Base-by-base conservation (phyloP, 2,329 filamentous ascomycete genomes). In the Drechslerella dactyloides region DNA sequence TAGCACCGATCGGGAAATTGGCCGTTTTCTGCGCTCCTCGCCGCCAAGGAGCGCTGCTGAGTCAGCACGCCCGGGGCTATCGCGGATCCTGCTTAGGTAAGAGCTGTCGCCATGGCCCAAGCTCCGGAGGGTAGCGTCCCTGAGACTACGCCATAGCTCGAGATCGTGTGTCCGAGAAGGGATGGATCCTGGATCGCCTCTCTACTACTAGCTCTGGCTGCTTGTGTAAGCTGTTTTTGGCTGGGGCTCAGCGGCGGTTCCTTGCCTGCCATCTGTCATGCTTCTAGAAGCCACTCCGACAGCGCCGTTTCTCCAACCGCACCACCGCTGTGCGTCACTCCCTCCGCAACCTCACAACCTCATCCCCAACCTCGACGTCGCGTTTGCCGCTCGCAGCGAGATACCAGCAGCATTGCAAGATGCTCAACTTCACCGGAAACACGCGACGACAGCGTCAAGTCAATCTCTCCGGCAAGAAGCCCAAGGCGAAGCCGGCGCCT, bases 381-480 rank as follows among this genome's bases (percentile, higher is more conserved):
- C 27, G 27, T 8, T 33, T 8, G 27, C 27, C 8, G 27, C 27
- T 33, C 8, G 8, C 27, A 15, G 5, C 15, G 3, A 3, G 5
- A 44, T 13, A 4, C 40, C 40, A 6, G 40, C 40, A 44, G 40
- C 19, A 48, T 8, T 17, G 17, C 44, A 48, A 8, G 4, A 48
- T 48, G 44, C 44, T 21, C 17, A 48, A 48, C 17, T 48, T 48
- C 44, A 48, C 44, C 17, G 44, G 44, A 21, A 48, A 21, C 44
- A 21, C 44, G 19, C 44, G 44, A 48, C 44, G 44, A 4, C 15
- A 48, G 44, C 44, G 44, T 48, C 44, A 48, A 19, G 92, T 99
- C 78, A 96, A 97, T 81, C 88, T 99, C 73, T 94, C 91, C 75
- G 93, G 92, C 13, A 73, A 73, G 23, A 73, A 73, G 23, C 48